Percentiles rank a stretch among this genome's conserved stretches.
Evolutionary conservation across 176 grass and related monocot genomes (phyloP).

Genomic region (Bothriochloa decipiens): DNA sequence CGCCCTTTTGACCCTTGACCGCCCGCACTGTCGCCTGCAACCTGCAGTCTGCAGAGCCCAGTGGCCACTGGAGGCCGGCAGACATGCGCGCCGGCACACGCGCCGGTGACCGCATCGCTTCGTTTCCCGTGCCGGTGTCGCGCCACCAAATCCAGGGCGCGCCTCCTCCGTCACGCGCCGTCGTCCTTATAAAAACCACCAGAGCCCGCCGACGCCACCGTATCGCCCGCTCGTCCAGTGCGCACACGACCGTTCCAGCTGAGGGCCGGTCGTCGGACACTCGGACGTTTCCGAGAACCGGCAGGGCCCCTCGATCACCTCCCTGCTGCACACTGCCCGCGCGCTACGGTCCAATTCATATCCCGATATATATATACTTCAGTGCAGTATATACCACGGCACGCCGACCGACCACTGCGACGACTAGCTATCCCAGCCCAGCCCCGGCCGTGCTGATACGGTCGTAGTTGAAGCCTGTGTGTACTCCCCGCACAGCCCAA

Average conservation of each 20-base stretch:
- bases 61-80: neutral
- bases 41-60: neutral
- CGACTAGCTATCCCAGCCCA: no score
- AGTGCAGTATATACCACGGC: slow-evolving; percentile 23
- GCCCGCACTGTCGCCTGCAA: neutral
- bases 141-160: neutral
- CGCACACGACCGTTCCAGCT: neutral
- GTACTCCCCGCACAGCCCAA: no score
- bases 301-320: slow-evolving; percentile 50
- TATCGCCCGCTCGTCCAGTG: neutral
- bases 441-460: neutral
- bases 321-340: neutral
- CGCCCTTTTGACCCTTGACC: slow-evolving; percentile 48
- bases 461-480: neutral
- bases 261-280: no score
- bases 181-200: slow-evolving; percentile 32
- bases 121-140: slow-evolving; percentile 15
- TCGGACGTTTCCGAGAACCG: slow-evolving; percentile 15
- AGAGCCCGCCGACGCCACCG: neutral
- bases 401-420: neutral
- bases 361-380: no score
- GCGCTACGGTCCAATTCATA: neutral
- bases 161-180: neutral
- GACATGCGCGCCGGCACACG: neutral
- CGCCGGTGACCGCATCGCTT: neutral